phyloP scores from a whole-genome alignment of 495 filamentous ascomycete genomes.

The Daldinia concentrica region DNA sequence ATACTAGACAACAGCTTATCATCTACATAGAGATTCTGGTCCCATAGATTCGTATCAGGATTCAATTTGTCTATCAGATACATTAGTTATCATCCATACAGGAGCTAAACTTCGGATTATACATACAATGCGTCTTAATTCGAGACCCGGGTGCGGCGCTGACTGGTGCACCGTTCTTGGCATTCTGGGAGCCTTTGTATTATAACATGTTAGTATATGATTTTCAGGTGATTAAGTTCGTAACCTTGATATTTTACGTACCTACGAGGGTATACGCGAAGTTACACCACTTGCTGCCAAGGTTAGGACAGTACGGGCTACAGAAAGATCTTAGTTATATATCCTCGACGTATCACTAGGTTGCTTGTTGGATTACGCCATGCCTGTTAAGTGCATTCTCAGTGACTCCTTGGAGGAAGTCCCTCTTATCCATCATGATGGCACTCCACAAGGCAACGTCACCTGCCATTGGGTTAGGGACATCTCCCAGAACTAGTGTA shows the following conservation, averaged over 20 bases:
- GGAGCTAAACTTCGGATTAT: background rate
- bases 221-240: background rate
- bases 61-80: background rate
- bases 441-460: conserved; percentile 10
- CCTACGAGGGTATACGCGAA: background rate
- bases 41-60: background rate
- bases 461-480: conserved; percentile 8
- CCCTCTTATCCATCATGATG: conserved; percentile 15
- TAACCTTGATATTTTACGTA: background rate
- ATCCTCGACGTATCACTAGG: background rate
- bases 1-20: background rate
- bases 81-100: background rate
- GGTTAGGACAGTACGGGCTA: background rate
- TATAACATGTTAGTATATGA: background rate
- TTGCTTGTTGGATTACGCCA: background rate
- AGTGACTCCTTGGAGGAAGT: conserved; percentile 8
- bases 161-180: background rate
- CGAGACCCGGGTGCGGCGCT: background rate
- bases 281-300: background rate
- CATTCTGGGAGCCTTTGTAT: background rate
- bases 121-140: background rate
- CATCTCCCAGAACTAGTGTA: conserved; percentile 2
- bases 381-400: background rate
- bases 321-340: background rate
- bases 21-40: background rate